Conservation (phyloP, 805 yeast species). For the Vanderwaltozyma yarrowii region DNA sequence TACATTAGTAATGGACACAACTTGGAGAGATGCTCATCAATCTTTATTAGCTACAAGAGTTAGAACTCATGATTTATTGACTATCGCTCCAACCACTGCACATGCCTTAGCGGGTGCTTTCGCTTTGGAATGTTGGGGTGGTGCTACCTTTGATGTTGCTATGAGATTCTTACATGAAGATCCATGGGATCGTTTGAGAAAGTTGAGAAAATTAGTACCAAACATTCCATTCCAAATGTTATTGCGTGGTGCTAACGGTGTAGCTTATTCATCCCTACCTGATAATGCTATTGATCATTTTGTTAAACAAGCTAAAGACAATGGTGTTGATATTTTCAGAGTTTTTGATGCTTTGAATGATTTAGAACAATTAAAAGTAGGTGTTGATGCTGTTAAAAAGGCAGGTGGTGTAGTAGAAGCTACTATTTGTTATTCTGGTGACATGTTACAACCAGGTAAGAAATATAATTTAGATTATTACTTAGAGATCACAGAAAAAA, state of each 20-base stretch:
- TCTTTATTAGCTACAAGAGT: constrained; percentile 95
- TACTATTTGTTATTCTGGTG: constrained; percentile 96
- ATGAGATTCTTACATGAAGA: constrained; percentile 97
- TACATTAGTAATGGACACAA: constrained; percentile 88
- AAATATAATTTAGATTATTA: constrained; percentile 90
- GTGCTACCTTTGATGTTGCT: constrained; percentile 96
- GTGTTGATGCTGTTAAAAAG: constrained; percentile 91
- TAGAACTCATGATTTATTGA: constrained; percentile 80
- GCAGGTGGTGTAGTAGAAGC: constrained; percentile 99
- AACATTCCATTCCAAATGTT: constrained; percentile 98
- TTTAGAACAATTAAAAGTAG: constrained; percentile 88
- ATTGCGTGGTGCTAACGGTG: constrained; percentile 97
- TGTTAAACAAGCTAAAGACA: constrained; percentile 82
- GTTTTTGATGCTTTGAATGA: constrained; percentile 96
- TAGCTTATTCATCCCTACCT: constrained; percentile 92
- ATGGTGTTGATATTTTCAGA: constrained; percentile 93
- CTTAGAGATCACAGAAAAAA: constrained; percentile 63
- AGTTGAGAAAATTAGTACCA: constrained; percentile 80
- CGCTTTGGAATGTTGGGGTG: constrained; percentile 99
- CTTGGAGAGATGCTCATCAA: constrained; percentile 99
- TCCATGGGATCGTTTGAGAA: constrained; percentile 92
- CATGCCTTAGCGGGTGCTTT: constrained; percentile 81
- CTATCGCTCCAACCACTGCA: constrained; percentile 88
- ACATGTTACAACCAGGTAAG: constrained; percentile 89
- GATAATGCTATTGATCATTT: constrained; percentile 97